A percentile compares a stretch with the other conserved stretches of the same genome.
These are phyloP conservation scores for Pleurotus ostreatus DNA, from an alignment of 768 basidiomycete species.

Conservation along the genomic window DNA sequence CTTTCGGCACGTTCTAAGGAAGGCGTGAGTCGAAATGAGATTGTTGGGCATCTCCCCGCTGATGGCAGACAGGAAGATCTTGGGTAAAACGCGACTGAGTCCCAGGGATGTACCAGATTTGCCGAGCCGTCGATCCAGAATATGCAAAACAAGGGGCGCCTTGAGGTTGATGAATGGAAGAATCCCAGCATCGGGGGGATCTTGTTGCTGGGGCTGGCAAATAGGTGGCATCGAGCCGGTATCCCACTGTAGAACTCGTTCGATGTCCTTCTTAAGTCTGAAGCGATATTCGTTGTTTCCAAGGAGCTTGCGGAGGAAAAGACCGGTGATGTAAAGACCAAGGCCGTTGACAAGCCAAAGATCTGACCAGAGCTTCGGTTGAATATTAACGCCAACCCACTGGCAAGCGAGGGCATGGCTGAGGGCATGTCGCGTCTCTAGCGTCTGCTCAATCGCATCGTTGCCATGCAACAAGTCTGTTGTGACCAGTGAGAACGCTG, in stretches of 20 bases:
- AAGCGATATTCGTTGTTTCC: slow-evolving; percentile 98
- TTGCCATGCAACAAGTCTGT: slow-evolving; percentile 84
- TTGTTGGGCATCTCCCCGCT: slow-evolving; percentile 87
- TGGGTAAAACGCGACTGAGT: slow-evolving; percentile 90
- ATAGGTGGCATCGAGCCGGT: slow-evolving; percentile 88
- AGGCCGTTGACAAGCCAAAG: slow-evolving; percentile 96
- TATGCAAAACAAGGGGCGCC: slow-evolving; percentile 92
- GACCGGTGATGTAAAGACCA: slow-evolving; percentile 83
- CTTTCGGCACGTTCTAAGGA: slow-evolving; percentile 89
- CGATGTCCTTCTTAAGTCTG: slow-evolving; percentile 93
- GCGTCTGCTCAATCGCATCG: slow-evolving; percentile 88
- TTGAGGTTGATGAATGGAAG: slow-evolving; percentile 93
- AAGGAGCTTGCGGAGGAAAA: slow-evolving; percentile 81
- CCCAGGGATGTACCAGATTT: slow-evolving; percentile 96
- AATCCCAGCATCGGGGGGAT: slow-evolving; percentile 77
- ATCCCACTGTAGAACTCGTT: slow-evolving; percentile 85
- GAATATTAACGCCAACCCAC: slow-evolving; percentile 96
- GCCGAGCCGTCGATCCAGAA: slow-evolving; percentile 87
- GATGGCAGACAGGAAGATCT: slow-evolving; percentile 90
- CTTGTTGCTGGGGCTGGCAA: slow-evolving; percentile 81
- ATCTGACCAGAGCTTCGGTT: slow-evolving; percentile 90
- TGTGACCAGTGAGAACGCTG: slow-evolving; percentile 76
- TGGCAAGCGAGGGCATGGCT: slow-evolving; percentile 90
- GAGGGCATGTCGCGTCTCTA: slow-evolving; percentile 84
- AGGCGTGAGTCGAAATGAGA: slow-evolving; percentile 82